Evolutionary conservation across 176 grass and related monocot species (phyloP), one percentile per base, ranked within the genome.

Genomic region (Thinopyrum elongatum): DNA sequence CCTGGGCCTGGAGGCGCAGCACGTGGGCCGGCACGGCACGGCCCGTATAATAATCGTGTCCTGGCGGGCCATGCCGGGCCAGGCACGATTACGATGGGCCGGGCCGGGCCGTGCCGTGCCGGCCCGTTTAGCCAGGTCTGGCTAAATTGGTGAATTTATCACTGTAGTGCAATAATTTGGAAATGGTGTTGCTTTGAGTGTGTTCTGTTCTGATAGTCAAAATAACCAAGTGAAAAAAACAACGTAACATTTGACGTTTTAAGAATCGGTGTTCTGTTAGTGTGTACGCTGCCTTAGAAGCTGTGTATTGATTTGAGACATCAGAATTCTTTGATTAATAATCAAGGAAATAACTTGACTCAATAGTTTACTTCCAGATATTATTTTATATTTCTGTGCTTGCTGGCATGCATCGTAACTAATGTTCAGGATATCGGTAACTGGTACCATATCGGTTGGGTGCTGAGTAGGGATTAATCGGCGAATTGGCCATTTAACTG

Each of bases 201-300:
- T 61, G 10, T 72, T 59, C 26, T 73, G 66, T 63, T 64, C 7
- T 64, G 77, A 64, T 42, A 60, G 14, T 44, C 23, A 80, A 80
- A 42, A 80, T 41, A 63, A 65, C 59, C 17, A 80, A 44, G 26
- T 65, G 36, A 36, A 44, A 80, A 80, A 62, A 38, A 27, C 23
- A 80, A 29, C 5, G 4, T 27, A 44, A 2, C 16, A 41, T 29
- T 44, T 28, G 6, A 65, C 42, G 59, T 65, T 65, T 65, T 80
- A 73, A 59, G 27, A 34, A 70, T 29, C 3, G 6, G 51, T 74
- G 39, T 62, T 69, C n/a, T 26, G 68, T 73, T 83, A 63, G 58
- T 83, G 22, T 38, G 77, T 80, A 80, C 6, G 59, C 15, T 27
- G 59, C 59, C 58, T 80, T 42, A 16, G 62, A 80, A 64, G 36